phyloP scores from a whole-genome alignment of 2,329 filamentous ascomycete genomes.

The Ophiocordyceps camponoti-saundersi region DNA sequence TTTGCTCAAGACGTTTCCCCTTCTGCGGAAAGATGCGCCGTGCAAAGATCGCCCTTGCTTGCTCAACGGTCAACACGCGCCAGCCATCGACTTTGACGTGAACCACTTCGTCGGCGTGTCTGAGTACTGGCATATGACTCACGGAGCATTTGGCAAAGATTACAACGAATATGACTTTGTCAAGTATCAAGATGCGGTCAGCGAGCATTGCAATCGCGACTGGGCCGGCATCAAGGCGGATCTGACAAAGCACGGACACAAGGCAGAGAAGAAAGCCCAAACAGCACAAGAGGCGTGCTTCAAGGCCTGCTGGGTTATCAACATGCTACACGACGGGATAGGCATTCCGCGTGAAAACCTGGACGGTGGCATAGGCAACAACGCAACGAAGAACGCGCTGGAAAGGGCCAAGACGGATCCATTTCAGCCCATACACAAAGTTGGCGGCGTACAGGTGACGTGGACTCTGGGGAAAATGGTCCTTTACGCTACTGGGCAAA shows the following conservation, averaged over 20 bases:
- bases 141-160: slow-evolving; percentile 71
- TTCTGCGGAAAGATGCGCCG: slow-evolving; percentile 76
- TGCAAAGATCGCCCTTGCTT: slow-evolving; percentile 76
- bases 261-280: slow-evolving; percentile 59
- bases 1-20: slow-evolving; percentile 60
- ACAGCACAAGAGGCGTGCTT: slow-evolving; percentile 84
- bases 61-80: slow-evolving; percentile 79
- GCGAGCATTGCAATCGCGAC: slow-evolving; percentile 67
- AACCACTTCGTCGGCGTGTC: slow-evolving; percentile 98
- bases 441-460: slow-evolving; percentile 80
- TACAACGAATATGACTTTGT: slow-evolving; percentile 79
- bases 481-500: slow-evolving; percentile 79
- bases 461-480: slow-evolving; percentile 98
- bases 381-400: slow-evolving; percentile 54
- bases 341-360: slow-evolving; percentile 75
- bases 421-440: slow-evolving; percentile 87
- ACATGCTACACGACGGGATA: slow-evolving; percentile 88
- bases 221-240: slow-evolving; percentile 62
- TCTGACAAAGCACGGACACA: slow-evolving; percentile 49
- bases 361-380: slow-evolving; percentile 47
- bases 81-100: slow-evolving; percentile 88
- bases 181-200: slow-evolving; percentile 73
- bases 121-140: slow-evolving; percentile 97
- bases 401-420: slow-evolving; percentile 59
- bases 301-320: slow-evolving; percentile 96